Evolutionary conservation across 352 stramenopile genomes (phyloP), one percentile per base, ranked within the genome.

Genomic region (Phytophthora palmivora): DNA sequence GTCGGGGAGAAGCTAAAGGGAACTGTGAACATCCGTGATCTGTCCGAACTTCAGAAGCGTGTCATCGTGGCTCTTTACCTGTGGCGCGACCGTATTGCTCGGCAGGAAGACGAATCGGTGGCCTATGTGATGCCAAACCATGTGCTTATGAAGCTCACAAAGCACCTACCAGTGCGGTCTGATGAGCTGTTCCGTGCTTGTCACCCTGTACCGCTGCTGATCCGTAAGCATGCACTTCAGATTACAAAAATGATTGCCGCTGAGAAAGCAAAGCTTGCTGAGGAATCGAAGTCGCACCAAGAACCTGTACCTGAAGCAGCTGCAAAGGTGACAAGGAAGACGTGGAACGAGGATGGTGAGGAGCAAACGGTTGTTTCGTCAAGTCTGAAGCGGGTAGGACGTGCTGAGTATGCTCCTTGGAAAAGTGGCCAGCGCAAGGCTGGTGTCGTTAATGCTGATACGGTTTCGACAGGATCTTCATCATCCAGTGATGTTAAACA

Each of bases 91-190:
- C 59, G 59, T 18, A 65, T 95, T 3, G 89, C 87, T 14, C 78
- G 89, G 14, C 39, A 65, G 4, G 74, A 91, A 53, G 86, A 94
- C 38, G 87, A 96, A 61, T 94, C 84, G 0, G 68, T 86, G 8
- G 83, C 58, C 9, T 96, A 91, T 64, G 83, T 94, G 43, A 76
- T 94, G 63, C 84, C 87, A 1, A 94, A 96, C 49, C 85, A 94
- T 59, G 83, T 88, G 19, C 74, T 96, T 4, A 89, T 96, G 69
- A 93, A 94, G 67, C 76, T 96, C 43, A 79, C 79, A 1, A 92
- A 89, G 70, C 65, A 82, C 16, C 46, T 92, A 15, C 87, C 87
- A 9, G 67, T 79, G 12, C 84, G 78, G 26, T 87, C 84, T 9
- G 86, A 92, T 19, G 70, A 89, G 36, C 73, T 96, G 24, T 91